Base-by-base conservation (phyloP, 345 rosid species). In the Salix arbutifolia region DNA sequence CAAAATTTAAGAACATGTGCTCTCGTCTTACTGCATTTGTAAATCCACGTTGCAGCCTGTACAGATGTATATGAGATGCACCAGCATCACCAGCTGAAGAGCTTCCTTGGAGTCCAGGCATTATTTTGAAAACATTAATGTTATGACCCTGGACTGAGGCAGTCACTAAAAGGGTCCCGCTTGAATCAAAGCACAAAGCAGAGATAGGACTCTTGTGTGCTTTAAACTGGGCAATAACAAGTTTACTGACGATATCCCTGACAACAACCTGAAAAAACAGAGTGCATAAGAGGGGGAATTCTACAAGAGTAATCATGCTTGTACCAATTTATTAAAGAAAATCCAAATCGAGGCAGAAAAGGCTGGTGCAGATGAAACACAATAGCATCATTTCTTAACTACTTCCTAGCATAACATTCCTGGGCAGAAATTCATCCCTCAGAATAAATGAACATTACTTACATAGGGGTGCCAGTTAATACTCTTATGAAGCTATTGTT, bases 101-200 rank as follows among this genome's bases (percentile, higher is more conserved):
- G 80, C 84, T 79, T 79, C 87, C 87, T 71, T 67, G 76, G 35
- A 56, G 65, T 74, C 77, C 89, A 44, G 97, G 98, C 88, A 89
- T 84, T 78, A 96, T 89, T 78, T 87, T 90, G 83, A 90, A 96
- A 68, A 96, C 92, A 75, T 96, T 96, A 61, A 96, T 90, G 81
- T 86, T 96, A 88, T 93, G 96, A 18, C 99, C 99, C 70, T 88
- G 92, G 81, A 91, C 89, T 30, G 99, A 96, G 53, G 99, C 96
- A 53, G 99, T 90, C 75, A 96, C 98, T 76, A 96, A 83, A 75
- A 96, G 91, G 50, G 85, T 88, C 84, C 99, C 98, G 25, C 96
- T 90, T 78, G 96, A 94, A 88, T 93, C 93, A 86, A 96, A 96
- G 85, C 93, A 85, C 75, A 96, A 82, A 30, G 98, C 98, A 67